Base-by-base conservation (phyloP, 75 land plant genomes). In the Cupressus sempervirens region DNA sequence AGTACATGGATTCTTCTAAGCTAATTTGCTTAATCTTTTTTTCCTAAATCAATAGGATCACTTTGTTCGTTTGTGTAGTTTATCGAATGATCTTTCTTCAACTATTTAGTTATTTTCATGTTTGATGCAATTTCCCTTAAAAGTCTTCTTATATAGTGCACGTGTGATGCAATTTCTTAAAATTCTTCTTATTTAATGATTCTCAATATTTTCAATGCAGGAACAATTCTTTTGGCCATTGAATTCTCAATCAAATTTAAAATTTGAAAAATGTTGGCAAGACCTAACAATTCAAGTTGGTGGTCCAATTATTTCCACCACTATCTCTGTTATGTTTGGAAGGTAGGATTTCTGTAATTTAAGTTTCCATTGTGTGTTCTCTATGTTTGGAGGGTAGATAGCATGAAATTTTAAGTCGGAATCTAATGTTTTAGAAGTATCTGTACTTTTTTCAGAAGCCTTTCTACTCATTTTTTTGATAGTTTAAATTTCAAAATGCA, bases 341-440 rank as follows among this genome's bases (percentile, higher is more conserved):
- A 94, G 99, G 99, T 95, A 85, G 18, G 43, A 82, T 73, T 3
- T 45, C 56, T 10, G 34, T 7, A 56, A 70, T 70, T 70, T 70
- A 32, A 70, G 32, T 70, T 70, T 11, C 35, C 35, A 32, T 70
- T 35, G 11, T 4, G 23, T 23, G 4, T 62, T 23, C 93, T 9
- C 97, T 95, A 96, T 98, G 99, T 98, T 98, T 92, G 97, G 97
- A 54, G 94, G 99, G 99, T 95, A 85, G 8, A 35, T 84, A 18
- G 30, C 26, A 83, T 46, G 62, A 11, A 83, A 11, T 30, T 30
- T 70, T 32, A 70, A 70, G 11, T 70, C 32, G 12, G 12, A 30
- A 68, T 68, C 72, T 68, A 10, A 68, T 68, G 45, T 73, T 26
- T 18, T 7, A 0, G 34, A 80, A 40, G 41, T 23, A 1, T 5